Conservation (phyloP, 176 grass and related monocot species). For the Musa schizocarpa region DNA sequence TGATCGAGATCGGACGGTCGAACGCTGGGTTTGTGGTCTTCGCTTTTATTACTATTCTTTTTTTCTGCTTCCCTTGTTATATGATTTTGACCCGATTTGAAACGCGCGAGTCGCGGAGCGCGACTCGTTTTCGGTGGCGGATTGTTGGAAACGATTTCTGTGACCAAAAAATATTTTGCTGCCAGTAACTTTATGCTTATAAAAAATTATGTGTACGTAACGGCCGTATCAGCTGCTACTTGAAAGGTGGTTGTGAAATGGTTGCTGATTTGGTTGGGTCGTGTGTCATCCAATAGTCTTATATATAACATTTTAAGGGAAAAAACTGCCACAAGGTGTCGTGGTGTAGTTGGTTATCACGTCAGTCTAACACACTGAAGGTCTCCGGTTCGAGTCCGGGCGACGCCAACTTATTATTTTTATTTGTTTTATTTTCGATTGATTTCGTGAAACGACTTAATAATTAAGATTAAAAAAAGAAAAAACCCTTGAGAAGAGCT, state of each 20-base stretch:
- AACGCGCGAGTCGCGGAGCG: background rate
- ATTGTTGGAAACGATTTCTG: no score
- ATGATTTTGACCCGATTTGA: background rate
- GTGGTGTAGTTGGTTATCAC: slow-evolving; percentile 23
- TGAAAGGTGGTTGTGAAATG: background rate
- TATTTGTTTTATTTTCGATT: no score
- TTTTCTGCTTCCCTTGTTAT: background rate
- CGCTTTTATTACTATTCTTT: no score
- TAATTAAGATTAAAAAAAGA: no score
- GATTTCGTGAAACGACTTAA: no score
- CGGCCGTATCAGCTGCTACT: background rate
- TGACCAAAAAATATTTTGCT: no score
- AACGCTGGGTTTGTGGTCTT: background rate
- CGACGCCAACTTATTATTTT: background rate
- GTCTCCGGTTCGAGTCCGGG: slow-evolving; percentile 14
- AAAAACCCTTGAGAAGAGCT: no score
- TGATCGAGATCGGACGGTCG: background rate
- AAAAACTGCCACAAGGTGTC: background rate
- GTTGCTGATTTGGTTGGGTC: no score
- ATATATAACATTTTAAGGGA: no score
- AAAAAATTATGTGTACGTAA: no score
- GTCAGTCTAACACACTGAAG: slow-evolving; percentile 16
- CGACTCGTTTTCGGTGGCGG: background rate
- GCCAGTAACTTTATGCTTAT: no score
- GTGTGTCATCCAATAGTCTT: no score